Conservation (phyloP, 768 basidiomycete genomes). For the Chiua virens region DNA sequence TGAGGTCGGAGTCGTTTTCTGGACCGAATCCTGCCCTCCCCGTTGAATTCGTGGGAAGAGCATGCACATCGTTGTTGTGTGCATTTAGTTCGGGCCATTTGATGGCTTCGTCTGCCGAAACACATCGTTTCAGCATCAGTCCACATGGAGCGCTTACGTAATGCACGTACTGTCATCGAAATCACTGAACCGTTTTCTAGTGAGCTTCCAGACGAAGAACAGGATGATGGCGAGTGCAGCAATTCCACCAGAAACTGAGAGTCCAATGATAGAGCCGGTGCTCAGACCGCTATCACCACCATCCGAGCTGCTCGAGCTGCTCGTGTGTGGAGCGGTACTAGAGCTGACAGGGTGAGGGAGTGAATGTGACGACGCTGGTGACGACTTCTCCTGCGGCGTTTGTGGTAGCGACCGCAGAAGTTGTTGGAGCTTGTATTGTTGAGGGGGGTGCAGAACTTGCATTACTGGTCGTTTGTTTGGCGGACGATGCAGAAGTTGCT, state of each 20-base stretch:
- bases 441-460: conserved; percentile 2
- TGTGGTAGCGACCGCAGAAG: conserved; percentile 12
- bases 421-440: background rate
- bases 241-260: conserved; percentile 80
- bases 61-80: conserved; percentile 55
- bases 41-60: conserved; percentile 68
- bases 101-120: conserved; percentile 68
- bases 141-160: conserved; percentile 11
- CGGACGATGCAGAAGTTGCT: background rate
- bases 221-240: conserved; percentile 67
- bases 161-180: conserved; percentile 74
- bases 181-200: conserved; percentile 70
- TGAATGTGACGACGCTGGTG: conserved; percentile 21
- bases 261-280: conserved; percentile 74
- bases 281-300: conserved; percentile 40
- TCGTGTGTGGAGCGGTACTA: conserved; percentile 26
- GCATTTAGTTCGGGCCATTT: conserved; percentile 89
- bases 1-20: conserved; percentile 61
- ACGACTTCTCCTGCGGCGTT: conserved; percentile 29
- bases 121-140: background rate
- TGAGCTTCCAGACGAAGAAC: conserved; percentile 87
- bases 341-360: conserved; percentile 21
- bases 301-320: conserved; percentile 17
- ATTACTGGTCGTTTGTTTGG: background rate
- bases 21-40: conserved; percentile 64